Evolutionary conservation across 164 flowering plant species (phyloP), one percentile per base, ranked within the genome.

Genomic region (Vitis labrusca): DNA sequence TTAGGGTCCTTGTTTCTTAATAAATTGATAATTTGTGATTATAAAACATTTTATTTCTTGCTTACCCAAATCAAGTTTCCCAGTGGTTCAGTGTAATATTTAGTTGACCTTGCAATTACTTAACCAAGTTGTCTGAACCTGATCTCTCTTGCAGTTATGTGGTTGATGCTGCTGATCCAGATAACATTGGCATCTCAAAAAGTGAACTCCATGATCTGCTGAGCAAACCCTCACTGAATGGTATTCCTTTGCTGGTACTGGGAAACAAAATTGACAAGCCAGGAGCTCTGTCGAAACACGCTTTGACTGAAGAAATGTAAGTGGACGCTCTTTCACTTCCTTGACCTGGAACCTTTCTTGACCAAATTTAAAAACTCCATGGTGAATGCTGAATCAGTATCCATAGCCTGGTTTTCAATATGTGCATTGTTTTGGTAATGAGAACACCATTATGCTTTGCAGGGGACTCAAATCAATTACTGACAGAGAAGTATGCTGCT

Each of bases 401-500:
- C 44, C 5, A 6, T 37, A 37, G 7, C 2, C 44, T 37, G 44
- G 44, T 37, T 37, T 37, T 37, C 7, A 37, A 37, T 37, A 37
- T 37, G 44, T 37, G 6, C 44, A 52, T 50, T 16, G 16, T 19
- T 74, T 51, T 67, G 29, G 47, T 65, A 23, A 60, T 65, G 12
- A 57, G 10, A 15, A 10, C 16, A 50, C 12, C 29, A 15, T 63
- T 74, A 0, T 63, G 47, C 5, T 71, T 4, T 83, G 78, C 79
- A 88, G 90, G 90, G 90, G 63, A 13, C 78, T 88, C 16, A 83
- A 80, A 69, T 78, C 86, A 1, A 83, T 88, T 23, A 78, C 85
- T 1, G 89, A 83, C 66, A 78, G 91, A 70, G 92, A 86, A 75
- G 92, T 88, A 19, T 86, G 90, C 78, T 85, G 92, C 83, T 84